These are phyloP conservation scores for Coniochaeta pulveracea DNA, from an alignment of 2,329 filamentous ascomycete genomes.

Conservation along the genomic window DNA sequence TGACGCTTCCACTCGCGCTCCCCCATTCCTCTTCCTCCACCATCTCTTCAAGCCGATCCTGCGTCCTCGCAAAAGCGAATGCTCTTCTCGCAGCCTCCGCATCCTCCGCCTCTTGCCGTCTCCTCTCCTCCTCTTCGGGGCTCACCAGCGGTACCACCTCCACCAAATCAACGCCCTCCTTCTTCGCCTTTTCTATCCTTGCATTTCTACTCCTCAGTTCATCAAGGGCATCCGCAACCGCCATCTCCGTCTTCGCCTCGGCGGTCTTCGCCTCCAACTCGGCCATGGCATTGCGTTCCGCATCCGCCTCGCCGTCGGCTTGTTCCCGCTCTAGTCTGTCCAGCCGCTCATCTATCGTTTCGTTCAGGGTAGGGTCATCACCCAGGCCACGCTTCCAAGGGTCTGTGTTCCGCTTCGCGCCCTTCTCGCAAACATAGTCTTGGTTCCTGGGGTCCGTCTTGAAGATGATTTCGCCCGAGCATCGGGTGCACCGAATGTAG, in stretches of 20 bases:
- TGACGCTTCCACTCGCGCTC: slow-evolving; percentile 12
- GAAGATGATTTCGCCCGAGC: slow-evolving; percentile 80
- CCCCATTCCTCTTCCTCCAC: slow-evolving; percentile 39
- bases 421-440: slow-evolving; percentile 63
- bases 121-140: slow-evolving; percentile 47
- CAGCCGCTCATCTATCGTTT: slow-evolving; percentile 79
- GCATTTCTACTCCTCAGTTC: slow-evolving; percentile 91
- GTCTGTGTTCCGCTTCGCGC: slow-evolving; percentile 88
- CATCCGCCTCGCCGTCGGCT: slow-evolving; percentile 54
- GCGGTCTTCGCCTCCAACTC: slow-evolving; percentile 88
- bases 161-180: slow-evolving; percentile 52
- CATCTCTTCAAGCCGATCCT: slow-evolving; percentile 31
- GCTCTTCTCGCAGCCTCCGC: slow-evolving; percentile 69
- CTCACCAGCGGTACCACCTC: slow-evolving; percentile 32
- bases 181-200: slow-evolving; percentile 64
- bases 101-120: slow-evolving; percentile 67
- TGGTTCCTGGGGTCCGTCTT: slow-evolving; percentile 91
- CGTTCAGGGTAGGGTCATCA: slow-evolving; percentile 46
- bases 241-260: slow-evolving; percentile 92
- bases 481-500: slow-evolving; percentile 83
- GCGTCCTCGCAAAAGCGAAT: slow-evolving; percentile 54
- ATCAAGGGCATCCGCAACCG: slow-evolving; percentile 87
- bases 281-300: slow-evolving; percentile 85
- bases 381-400: slow-evolving; percentile 61
- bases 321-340: slow-evolving; percentile 72